Percentiles rank a stretch among this genome's conserved stretches.
Conservation (phyloP, 2,329 filamentous ascomycete genomes). For the Ceratocystis lukuohia region DNA sequence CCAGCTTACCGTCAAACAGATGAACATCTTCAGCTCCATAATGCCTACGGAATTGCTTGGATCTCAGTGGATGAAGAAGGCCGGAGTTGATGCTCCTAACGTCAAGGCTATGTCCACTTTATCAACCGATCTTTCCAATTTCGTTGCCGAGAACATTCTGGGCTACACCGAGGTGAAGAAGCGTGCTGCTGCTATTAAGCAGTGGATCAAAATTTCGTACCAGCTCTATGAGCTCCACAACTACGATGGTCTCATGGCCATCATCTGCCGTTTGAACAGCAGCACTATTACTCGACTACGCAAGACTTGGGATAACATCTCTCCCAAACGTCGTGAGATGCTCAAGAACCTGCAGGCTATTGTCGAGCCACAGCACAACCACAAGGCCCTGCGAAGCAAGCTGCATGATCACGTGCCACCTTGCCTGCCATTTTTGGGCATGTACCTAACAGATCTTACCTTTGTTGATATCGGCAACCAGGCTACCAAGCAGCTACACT, state of each 20-base stretch:
- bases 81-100: conserved; percentile 65
- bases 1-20: conserved; percentile 86
- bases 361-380: conserved; percentile 82
- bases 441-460: conserved; percentile 89
- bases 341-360: conserved; percentile 70
- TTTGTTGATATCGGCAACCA: conserved; percentile 94
- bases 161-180: conserved; percentile 84
- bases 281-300: conserved; percentile 80
- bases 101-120: conserved; percentile 88
- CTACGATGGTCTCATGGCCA: conserved; percentile 93
- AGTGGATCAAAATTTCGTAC: conserved; percentile 91
- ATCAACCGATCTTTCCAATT: conserved; percentile 81
- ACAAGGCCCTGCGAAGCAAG: conserved; percentile 68
- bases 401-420: conserved; percentile 79
- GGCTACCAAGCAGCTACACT: conserved; percentile 61
- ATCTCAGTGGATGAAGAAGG: conserved; percentile 87
- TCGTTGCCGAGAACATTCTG: conserved; percentile 87
- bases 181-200: conserved; percentile 79
- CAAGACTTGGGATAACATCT: conserved; percentile 84
- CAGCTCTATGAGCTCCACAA: conserved; percentile 84
- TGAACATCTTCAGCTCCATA: conserved; percentile 81
- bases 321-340: conserved; percentile 65
- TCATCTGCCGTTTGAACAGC: conserved; percentile 85
- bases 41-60: conserved; percentile 82
- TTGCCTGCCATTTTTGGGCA: conserved; percentile 88